phyloP scores from a whole-genome alignment of 2,329 filamentous ascomycete genomes.

The Chaetomiaceae sp. region DNA sequence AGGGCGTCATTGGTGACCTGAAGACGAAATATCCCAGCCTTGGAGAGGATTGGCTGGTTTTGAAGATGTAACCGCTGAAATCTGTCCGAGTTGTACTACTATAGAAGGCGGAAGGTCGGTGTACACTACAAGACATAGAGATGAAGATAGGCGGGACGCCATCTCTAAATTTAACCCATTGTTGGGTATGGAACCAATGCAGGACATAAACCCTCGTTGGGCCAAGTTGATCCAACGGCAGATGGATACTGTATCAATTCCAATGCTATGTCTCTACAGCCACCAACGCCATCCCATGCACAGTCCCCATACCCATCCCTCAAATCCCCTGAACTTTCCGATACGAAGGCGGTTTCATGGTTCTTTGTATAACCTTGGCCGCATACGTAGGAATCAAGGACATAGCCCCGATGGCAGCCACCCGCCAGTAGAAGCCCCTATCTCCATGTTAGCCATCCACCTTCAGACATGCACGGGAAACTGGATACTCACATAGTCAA shows the following conservation, averaged over 20 bases:
- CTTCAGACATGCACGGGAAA: too few species aligned
- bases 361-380: slow-evolving; percentile 77
- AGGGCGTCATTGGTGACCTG: slow-evolving; percentile 62
- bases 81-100: background rate
- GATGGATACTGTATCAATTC: background rate
- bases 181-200: too few species aligned
- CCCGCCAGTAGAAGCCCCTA: slow-evolving; percentile 87
- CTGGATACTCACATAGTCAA: slow-evolving; percentile 55
- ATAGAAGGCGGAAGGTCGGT: background rate
- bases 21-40: slow-evolving; percentile 41
- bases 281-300: slow-evolving; percentile 20
- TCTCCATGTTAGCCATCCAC: slow-evolving; percentile 3
- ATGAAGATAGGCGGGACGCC: background rate
- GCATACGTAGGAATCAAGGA: slow-evolving; percentile 83
- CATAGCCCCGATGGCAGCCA: slow-evolving; percentile 72
- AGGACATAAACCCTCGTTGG: background rate
- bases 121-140: too few species aligned
- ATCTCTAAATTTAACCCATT: background rate
- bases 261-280: background rate
- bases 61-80: slow-evolving; percentile 42
- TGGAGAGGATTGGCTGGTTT: slow-evolving; percentile 45
- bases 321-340: slow-evolving; percentile 79
- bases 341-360: slow-evolving; percentile 88
- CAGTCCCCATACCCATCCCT: slow-evolving; percentile 18
- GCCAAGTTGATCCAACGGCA: background rate